Evolutionary conservation across 2,329 filamentous ascomycete genomes (phyloP).

Genomic region (Ophiognomonia clavigignenti-juglandacearum): DNA sequence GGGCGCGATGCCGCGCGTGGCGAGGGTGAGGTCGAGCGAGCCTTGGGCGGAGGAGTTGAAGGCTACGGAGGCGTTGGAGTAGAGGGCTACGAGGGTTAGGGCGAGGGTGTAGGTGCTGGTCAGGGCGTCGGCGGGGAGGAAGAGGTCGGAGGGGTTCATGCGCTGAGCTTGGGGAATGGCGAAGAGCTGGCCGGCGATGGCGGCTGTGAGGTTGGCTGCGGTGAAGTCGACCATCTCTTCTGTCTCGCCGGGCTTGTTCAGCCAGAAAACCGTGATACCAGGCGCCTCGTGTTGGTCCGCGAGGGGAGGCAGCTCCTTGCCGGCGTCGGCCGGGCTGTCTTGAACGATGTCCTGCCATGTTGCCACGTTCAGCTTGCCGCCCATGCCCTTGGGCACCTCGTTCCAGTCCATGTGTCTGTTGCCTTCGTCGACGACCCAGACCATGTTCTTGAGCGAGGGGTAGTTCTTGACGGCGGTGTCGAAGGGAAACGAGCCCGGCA

Average conservation of each 20-base stretch:
- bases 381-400: slow-evolving; percentile 73
- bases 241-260: slow-evolving; percentile 41
- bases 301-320: slow-evolving; percentile 59
- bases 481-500: slow-evolving; percentile 82
- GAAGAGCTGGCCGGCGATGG: slow-evolving; percentile 70
- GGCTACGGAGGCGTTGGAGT: slow-evolving; percentile 77
- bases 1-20: slow-evolving; percentile 69
- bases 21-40: slow-evolving; percentile 65
- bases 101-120: slow-evolving; percentile 74
- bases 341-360: slow-evolving; percentile 90
- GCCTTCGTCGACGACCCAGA: slow-evolving; percentile 91
- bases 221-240: slow-evolving; percentile 78
- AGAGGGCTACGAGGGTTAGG: slow-evolving; percentile 77
- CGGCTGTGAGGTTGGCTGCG: slow-evolving; percentile 82
- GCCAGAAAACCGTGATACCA: slow-evolving; percentile 65
- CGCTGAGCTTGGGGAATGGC: slow-evolving; percentile 72
- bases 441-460: slow-evolving; percentile 66
- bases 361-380: slow-evolving; percentile 70
- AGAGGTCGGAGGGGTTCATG: slow-evolving; percentile 68
- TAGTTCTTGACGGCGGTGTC: slow-evolving; percentile 66
- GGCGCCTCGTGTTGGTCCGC: slow-evolving; percentile 49
- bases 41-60: slow-evolving; percentile 79
- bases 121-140: slow-evolving; percentile 79
- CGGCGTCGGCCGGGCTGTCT: slow-evolving; percentile 56
- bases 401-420: slow-evolving; percentile 95